These are phyloP conservation scores for Pleurotus ostreatus DNA, from an alignment of 768 basidiomycete genomes.

Conservation along the genomic window DNA sequence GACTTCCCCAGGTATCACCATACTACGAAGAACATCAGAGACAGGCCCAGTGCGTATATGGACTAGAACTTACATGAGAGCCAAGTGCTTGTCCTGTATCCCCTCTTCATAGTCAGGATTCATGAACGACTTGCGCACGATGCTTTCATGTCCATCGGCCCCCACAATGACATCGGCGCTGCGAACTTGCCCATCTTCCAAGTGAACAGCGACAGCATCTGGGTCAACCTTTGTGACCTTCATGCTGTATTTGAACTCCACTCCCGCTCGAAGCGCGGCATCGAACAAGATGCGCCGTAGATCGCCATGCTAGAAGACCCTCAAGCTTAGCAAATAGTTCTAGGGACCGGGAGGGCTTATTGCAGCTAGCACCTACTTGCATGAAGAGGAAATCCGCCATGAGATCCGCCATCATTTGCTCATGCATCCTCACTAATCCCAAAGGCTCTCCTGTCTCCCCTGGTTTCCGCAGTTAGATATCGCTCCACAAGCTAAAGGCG, in stretches of 20 bases:
- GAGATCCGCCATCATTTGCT: constrained; percentile 39
- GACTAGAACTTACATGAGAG: constrained; percentile 17
- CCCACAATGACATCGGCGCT: constrained; percentile 53
- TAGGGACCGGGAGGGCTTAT: too few relatives aligned
- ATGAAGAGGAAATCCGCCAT: constrained; percentile 29
- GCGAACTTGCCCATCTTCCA: constrained; percentile 39
- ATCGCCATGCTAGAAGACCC: constrained; percentile 42
- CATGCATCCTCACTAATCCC: constrained; percentile 42
- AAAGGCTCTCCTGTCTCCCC: constrained; percentile 41
- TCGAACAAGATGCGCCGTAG: constrained; percentile 44
- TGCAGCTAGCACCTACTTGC: constrained; percentile 14
- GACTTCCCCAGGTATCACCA: constrained; percentile 25
- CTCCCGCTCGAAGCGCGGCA: constrained; percentile 44
- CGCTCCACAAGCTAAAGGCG: not conserved
- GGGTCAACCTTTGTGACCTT: constrained; percentile 28
- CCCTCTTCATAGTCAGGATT: constrained; percentile 21
- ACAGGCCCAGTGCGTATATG: not conserved
- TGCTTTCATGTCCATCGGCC: constrained; percentile 51
- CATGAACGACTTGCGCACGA: constrained; percentile 27
- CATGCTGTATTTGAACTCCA: constrained; percentile 37
- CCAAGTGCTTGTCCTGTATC: constrained; percentile 22
- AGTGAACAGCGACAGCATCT: constrained; percentile 27
- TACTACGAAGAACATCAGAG: constrained; percentile 6
- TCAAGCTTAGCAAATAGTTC: too few relatives aligned
- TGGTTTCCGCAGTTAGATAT: constrained; percentile 15